Base-by-base conservation (phyloP, 805 yeast species). In the Candida sanyiensis region DNA sequence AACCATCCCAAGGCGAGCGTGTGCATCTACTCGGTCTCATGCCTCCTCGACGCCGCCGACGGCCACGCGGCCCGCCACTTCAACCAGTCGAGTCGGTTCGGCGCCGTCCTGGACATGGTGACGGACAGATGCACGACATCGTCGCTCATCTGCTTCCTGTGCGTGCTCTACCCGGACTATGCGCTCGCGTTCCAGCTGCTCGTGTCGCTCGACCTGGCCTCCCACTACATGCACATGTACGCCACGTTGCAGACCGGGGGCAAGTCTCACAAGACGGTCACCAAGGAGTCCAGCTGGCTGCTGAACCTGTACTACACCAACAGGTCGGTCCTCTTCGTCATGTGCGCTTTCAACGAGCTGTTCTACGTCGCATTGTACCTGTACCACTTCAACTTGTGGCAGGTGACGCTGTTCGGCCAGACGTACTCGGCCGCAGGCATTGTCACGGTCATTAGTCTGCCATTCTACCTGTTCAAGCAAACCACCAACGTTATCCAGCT, bases 151-250 rank as follows among this genome's bases (percentile, higher is more conserved):
- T 88, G 95, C 59, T 93, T 75, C 60, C 69, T 93, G 42, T 77
- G 93, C 49, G 79, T 84, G 26, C 67, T 83, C 33, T 90, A 85
- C 56, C 97, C 97, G 7, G 52, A 61, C 23, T 83, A 69, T 62
- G 70, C 53, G 17, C 38, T 51, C 15, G 43, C 48, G 33, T 89
- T 90, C 80, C 99, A 93, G 65, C 51, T 85, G 19, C 69, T 93
- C 50, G 79, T 89, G 36, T 83, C 94, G 9, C 68, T 93, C 51
- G 94, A 84, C 56, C 72, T 93, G 52, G 88, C 97, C 3, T 83
- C 95, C 37, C 99, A 93, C 60, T 93, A 93, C 66, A 85, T 93
- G 84, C 98, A 93, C 66, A 93, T 93, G 98, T 89, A 89, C 61
- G 96, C 97, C 29, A 83, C 87, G 65, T 67, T 89, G 51, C 72